These are phyloP conservation scores for Colletotrichum aenigma DNA, from an alignment of 2,329 filamentous ascomycete species.

Conservation along the genomic window DNA sequence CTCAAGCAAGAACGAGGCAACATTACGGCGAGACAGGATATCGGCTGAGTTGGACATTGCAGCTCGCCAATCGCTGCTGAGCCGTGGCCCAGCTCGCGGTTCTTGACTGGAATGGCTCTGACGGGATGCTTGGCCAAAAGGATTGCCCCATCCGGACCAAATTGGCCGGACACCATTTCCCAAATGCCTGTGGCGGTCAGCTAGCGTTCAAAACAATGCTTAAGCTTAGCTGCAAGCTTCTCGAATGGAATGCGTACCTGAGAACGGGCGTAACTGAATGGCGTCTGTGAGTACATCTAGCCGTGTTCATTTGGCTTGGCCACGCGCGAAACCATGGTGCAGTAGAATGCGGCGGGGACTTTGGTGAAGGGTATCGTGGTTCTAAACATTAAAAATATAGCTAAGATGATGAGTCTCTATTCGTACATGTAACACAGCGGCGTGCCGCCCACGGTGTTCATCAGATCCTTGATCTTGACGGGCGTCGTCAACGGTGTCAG, in stretches of 20 bases:
- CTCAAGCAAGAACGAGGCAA: background rate
- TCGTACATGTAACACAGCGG: constrained; percentile 50
- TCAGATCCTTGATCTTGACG: constrained; percentile 36
- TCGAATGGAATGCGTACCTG: background rate
- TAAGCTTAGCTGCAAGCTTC: background rate
- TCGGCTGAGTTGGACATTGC: background rate
- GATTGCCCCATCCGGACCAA: background rate
- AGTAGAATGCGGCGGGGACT: background rate
- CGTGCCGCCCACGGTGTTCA: constrained; percentile 43
- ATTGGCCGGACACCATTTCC: background rate
- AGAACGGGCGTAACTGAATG: background rate
- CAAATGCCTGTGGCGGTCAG: background rate
- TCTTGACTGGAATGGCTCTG: background rate
- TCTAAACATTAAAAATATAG: background rate
- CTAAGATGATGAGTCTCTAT: background rate
- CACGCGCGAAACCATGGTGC: fast-evolving
- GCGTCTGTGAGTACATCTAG: background rate
- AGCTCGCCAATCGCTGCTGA: background rate
- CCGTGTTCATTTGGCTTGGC: background rate
- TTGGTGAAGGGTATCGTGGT: background rate
- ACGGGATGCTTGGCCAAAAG: background rate
- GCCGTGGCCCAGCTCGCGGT: background rate
- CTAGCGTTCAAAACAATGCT: background rate
- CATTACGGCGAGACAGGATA: background rate
- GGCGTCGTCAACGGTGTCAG: constrained; percentile 37